phyloP scores from a whole-genome alignment of 163 green algal species.

The Scenedesmus sp. region DNA sequence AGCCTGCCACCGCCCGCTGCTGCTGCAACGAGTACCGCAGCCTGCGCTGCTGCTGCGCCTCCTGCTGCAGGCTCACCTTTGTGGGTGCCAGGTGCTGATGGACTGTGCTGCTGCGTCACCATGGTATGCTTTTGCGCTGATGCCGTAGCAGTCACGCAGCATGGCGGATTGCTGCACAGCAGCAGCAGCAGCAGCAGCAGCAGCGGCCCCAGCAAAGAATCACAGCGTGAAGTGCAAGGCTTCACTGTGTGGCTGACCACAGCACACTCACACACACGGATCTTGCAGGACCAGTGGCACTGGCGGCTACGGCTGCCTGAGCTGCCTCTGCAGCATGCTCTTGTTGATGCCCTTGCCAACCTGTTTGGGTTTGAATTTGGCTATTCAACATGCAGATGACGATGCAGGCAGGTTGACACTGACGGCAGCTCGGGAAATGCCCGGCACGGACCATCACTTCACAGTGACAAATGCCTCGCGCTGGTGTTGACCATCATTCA shows the following conservation, averaged over 20 bases:
- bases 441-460: too few relatives aligned
- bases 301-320: too few relatives aligned
- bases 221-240: neutral
- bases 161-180: constrained; percentile 38
- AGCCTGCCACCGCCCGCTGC: neutral
- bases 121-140: constrained; percentile 20
- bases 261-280: neutral
- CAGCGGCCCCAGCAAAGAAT: neutral
- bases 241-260: neutral
- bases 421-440: too few relatives aligned
- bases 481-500: neutral
- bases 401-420: too few relatives aligned
- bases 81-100: constrained; percentile 32
- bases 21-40: too few relatives aligned
- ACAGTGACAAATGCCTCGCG: too few relatives aligned
- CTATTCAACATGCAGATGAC: too few relatives aligned
- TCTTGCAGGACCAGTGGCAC: too few relatives aligned
- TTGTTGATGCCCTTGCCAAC: too few relatives aligned
- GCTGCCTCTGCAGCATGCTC: too few relatives aligned
- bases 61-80: constrained; percentile 7
- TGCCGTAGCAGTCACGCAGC: constrained; percentile 7
- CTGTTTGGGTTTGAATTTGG: too few relatives aligned
- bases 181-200: constrained; percentile 23
- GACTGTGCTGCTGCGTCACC: constrained; percentile 8
- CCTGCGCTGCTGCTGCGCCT: neutral